Evolutionary conservation across 176 grass and related monocot genomes (phyloP), one percentile per base, ranked within the genome.

Genomic region (Avena eriantha): DNA sequence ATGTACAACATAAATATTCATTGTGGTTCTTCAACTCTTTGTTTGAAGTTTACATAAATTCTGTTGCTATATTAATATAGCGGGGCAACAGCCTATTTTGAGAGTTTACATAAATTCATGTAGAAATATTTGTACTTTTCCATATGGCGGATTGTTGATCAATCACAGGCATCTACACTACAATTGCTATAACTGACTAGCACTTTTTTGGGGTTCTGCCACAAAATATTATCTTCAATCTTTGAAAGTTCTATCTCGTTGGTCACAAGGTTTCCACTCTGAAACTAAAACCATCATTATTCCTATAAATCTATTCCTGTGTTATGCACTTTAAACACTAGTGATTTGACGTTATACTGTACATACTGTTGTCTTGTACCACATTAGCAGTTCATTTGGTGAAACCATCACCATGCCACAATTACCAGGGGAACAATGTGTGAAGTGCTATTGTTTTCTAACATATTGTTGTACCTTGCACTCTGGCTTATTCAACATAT

Each of bases 401-500:
- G 12, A 39, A 60, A 33, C 11, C 7, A 70, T 41, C 53, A 48
- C 22, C 5, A 36, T 68, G 29, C 41, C 8, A 16, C 12, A 34
- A 74, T 68, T 19, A 67, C 21, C 3, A 22, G 26, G 57, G 4
- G 70, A 81, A 55, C 5, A 41, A 3, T 45, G 0, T 3, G 3
- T 26, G 6, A 86, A 75, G 55, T 73, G 56, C 18, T 31, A 19
- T 21, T 78, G 13, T n/a, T 82, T 14, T 2, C 45, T 2, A 63
- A 83, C 43, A 65, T 2, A 70, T 53, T 9, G 43, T 18, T 26
- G n/a, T 94, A 98, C 96, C 93, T 95, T 98, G 92, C 96, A 98
- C 57, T 95, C 93, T 68, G 96, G 93, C 82, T 98, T 98, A 81
- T 80, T 95, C 54, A 98, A 76, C 96, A 98, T 95, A 65, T 98